Evolutionary conservation across 805 yeast species (phyloP).

Genomic region (Naumovozyma dairenensis): DNA sequence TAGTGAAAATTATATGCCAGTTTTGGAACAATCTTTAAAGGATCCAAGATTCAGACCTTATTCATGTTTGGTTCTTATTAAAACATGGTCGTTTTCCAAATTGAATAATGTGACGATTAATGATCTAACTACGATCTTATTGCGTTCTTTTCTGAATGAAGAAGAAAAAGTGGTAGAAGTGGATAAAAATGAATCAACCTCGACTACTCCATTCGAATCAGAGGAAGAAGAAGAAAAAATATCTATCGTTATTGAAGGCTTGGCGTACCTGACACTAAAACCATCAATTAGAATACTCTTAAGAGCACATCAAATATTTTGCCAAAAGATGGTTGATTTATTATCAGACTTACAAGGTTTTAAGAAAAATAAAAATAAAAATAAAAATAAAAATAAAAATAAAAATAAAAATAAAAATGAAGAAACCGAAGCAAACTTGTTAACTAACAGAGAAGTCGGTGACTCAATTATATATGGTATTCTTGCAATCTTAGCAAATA

Average conservation of each 20-base stretch:
- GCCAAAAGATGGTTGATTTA: conserved; percentile 24
- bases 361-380: too few relatives aligned
- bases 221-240: conserved; percentile 3
- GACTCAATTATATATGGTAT: conserved; percentile 26
- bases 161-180: neutral
- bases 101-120: conserved; percentile 25
- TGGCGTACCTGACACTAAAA: conserved; percentile 41
- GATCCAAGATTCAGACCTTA: conserved; percentile 23
- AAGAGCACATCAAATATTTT: conserved; percentile 31
- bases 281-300: conserved; percentile 29
- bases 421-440: too few relatives aligned
- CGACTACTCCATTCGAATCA: too few relatives aligned
- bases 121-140: conserved; percentile 27
- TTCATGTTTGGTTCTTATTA: conserved; percentile 40
- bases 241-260: conserved; percentile 32
- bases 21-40: conserved; percentile 32
- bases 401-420: too few relatives aligned
- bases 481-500: conserved; percentile 27
- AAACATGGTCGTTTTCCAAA: conserved; percentile 45
- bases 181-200: neutral
- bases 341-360: too few relatives aligned
- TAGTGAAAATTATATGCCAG: conserved; percentile 34
- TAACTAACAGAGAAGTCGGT: too few relatives aligned
- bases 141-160: conserved; percentile 7
- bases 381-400: too few relatives aligned